phyloP scores from a whole-genome alignment of 164 flowering plant genomes.

The Piper betle region DNA sequence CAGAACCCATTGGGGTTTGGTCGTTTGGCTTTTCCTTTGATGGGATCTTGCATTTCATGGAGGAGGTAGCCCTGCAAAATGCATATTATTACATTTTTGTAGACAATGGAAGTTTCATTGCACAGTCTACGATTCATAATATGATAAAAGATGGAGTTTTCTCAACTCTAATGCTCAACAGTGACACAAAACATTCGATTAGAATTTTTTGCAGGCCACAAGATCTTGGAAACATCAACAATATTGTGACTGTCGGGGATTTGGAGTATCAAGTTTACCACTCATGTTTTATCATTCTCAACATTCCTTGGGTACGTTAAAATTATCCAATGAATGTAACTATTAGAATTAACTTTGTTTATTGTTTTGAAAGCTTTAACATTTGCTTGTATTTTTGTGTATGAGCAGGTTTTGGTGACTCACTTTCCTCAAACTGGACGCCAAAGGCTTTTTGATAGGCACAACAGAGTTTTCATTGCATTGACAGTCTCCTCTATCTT shows the following conservation, averaged over 20 bases:
- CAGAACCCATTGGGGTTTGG: constrained; percentile 22
- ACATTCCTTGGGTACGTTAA: too few species aligned
- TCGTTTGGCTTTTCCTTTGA: constrained; percentile 37
- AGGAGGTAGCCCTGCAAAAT: constrained; percentile 13
- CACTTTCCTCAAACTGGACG: constrained; percentile 20
- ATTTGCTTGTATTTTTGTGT: background rate
- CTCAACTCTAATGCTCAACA: constrained; percentile 7
- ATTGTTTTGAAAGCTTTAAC: too few species aligned
- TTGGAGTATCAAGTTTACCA: too few species aligned
- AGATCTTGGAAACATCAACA: too few species aligned
- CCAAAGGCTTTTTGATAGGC: constrained; percentile 7
- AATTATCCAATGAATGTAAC: too few species aligned
- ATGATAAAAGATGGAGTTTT: constrained; percentile 4
- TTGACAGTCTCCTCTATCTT: constrained; percentile 18
- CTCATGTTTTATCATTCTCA: too few species aligned
- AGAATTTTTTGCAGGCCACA: too few species aligned
- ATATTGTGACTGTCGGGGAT: too few species aligned
- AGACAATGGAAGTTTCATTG: constrained; percentile 21
- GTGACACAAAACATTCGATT: too few species aligned
- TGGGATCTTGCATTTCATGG: constrained; percentile 13
- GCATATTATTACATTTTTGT: constrained; percentile 34
- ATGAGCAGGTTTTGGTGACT: constrained; percentile 31
- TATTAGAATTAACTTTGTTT: too few species aligned
- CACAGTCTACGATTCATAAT: constrained; percentile 18
- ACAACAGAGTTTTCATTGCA: constrained; percentile 8